Evolutionary conservation across 192 early-diverging fungal species (phyloP).

Genomic region (Spizellomyces punctatus): DNA sequence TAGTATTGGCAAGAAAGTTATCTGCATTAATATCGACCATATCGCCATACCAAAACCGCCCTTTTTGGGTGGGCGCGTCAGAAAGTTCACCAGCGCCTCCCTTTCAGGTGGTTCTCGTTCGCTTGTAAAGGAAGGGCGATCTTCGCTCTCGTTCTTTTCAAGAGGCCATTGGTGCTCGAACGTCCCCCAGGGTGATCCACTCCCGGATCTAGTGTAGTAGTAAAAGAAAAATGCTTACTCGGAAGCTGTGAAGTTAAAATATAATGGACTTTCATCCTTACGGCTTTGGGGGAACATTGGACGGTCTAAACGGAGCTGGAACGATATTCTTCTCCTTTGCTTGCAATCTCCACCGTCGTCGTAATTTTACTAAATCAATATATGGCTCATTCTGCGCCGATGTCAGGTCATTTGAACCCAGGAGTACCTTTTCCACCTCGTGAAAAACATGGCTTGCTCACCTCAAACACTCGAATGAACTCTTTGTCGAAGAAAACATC

Average conservation of each 20-base stretch:
- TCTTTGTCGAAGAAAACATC: constrained; percentile 60
- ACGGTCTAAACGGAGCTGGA: constrained; percentile 52
- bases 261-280: constrained; percentile 18
- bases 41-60: constrained; percentile 54
- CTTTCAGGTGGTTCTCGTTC: constrained; percentile 27
- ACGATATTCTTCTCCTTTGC: constrained; percentile 58
- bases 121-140: constrained; percentile 20
- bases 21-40: too few relatives aligned
- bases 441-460: constrained; percentile 6
- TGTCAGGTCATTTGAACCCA: not conserved
- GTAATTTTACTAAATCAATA: constrained; percentile 51
- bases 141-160: constrained; percentile 35
- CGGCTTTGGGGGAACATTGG: constrained; percentile 56
- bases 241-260: not conserved
- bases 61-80: constrained; percentile 54
- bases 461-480: constrained; percentile 56
- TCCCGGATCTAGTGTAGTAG: constrained; percentile 47
- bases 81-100: constrained; percentile 51
- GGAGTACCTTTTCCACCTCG: not conserved
- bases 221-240: not conserved
- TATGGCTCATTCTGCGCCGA: constrained; percentile 54
- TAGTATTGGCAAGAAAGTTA: too few relatives aligned
- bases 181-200: constrained; percentile 54
- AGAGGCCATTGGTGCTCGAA: constrained; percentile 62
- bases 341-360: constrained; percentile 49